Percentiles rank a stretch among this genome's conserved stretches.
These are phyloP conservation scores for Solanum sejunctum DNA, from an alignment of 257 asterid genomes.

Conservation along the genomic window DNA sequence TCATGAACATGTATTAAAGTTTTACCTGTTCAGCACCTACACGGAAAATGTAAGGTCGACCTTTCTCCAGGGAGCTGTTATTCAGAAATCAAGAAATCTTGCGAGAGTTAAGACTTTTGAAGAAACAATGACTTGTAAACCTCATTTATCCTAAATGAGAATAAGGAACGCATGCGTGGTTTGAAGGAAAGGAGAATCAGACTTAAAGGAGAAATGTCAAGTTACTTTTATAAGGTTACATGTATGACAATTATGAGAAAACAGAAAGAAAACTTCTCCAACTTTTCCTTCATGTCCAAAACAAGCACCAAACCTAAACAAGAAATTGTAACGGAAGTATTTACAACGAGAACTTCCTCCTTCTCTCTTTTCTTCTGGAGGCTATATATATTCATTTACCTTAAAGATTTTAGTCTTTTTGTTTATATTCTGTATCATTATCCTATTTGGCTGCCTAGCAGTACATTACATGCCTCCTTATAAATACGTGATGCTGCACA, in stretches of 20 bases:
- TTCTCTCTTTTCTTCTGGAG: background rate
- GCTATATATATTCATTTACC: background rate
- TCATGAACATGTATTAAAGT: background rate
- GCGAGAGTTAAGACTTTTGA: background rate
- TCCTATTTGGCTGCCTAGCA: background rate
- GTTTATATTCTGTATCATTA: background rate
- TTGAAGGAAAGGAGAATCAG: background rate
- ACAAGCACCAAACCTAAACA: background rate
- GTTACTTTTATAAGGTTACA: background rate
- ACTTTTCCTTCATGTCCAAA: background rate
- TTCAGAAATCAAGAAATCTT: constrained; percentile 1
- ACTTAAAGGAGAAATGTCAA: background rate
- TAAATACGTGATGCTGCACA: background rate
- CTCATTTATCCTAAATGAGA: background rate
- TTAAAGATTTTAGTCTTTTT: background rate
- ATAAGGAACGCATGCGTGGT: background rate
- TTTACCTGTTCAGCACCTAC: constrained; percentile 91
- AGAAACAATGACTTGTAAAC: background rate
- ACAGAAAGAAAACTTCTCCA: background rate
- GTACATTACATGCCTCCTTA: background rate
- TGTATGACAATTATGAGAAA: background rate
- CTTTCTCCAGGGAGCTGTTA: constrained; percentile 87
- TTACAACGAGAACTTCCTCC: background rate
- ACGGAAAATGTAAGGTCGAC: constrained; percentile 70
- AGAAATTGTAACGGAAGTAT: background rate